Conservation (phyloP, 2,329 filamentous ascomycete genomes). For the Acrodontium crateriforme region DNA sequence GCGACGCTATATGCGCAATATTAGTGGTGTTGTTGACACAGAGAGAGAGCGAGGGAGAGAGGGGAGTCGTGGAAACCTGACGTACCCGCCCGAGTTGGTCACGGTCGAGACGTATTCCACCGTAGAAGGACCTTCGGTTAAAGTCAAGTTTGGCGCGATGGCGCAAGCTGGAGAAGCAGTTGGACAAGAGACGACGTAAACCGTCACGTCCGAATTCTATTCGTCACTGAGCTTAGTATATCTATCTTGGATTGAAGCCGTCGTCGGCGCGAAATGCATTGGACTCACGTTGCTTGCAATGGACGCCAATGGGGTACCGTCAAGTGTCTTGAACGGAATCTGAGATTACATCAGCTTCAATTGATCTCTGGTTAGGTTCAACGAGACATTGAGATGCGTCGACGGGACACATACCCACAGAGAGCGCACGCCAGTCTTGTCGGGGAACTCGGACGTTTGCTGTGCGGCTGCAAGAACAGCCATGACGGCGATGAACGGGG, state of each 20-base stretch:
- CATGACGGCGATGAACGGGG: too few species aligned
- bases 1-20: constrained; percentile 2
- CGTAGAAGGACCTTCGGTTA: constrained; percentile 7
- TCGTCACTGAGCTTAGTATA: too few species aligned
- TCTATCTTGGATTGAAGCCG: background rate
- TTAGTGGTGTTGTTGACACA: background rate
- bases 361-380: background rate
- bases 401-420: constrained; percentile 4
- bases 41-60: background rate
- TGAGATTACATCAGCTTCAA: constrained; percentile 1
- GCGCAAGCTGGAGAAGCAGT: constrained; percentile 6
- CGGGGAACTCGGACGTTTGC: constrained; percentile 3
- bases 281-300: constrained; percentile 4
- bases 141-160: constrained; percentile 7
- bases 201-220: constrained; percentile 2
- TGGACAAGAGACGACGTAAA: constrained; percentile 8
- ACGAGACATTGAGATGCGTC: background rate
- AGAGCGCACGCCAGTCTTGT: constrained; percentile 5
- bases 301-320: constrained; percentile 7
- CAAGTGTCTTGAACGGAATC: constrained; percentile 8
- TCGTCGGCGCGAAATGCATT: background rate
- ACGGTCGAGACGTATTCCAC: constrained; percentile 5
- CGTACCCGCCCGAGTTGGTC: constrained; percentile 5
- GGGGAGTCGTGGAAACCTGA: background rate
- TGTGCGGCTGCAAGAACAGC: constrained; percentile 3